Evolutionary conservation across 192 early-diverging fungal genomes (phyloP), one percentile per base, ranked within the genome.

Genomic region (Linnemannia exigua): DNA sequence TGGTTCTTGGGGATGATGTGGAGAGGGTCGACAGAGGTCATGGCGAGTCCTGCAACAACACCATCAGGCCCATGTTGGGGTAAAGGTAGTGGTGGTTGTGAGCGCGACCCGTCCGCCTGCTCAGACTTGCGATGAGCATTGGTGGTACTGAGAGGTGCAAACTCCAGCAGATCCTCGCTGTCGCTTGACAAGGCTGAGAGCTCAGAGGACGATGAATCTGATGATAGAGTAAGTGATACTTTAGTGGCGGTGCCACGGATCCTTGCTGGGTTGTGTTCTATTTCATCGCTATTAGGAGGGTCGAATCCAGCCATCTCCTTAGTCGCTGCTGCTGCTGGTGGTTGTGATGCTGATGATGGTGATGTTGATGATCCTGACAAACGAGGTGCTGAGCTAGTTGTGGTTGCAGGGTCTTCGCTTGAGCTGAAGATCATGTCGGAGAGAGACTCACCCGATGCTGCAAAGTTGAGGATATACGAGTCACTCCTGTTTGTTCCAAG

Each of bases 181-280:
- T 52, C 47, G 0, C 51, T 70, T 20, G 80, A 76, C 6, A 47
- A 35, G 8, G 70, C 66, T 8, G 76, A 78, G 15, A 78, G 33
- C 46, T 58, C 81, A 58, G 79, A 81, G 2, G 76, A 84, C 5
- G 76, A 84, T 41, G 81, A 84, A 50, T 84, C 81, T 11, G 81
- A 84, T 0, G 81, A 84, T 8, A 84, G 17, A 12, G 81, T 84
- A 48, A 84, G 48, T 1, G 81, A 84, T 14, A 71, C 72, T 41
- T 84, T 84, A 3, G 81, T 84, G 44, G 31, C 81, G 5, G 81
- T 84, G 9, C 52, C 50, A 1, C 76, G 70, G 36, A 84, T 70
- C 22, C 81, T 76, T 0, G 81, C 81, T 15, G 75, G 72, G 20
- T 84, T 84, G 11, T 70, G 72, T 15, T 46, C 9, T 44, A 9